A percentile compares a stretch with the other conserved stretches of the same genome.
Conservation (phyloP, 2,329 filamentous ascomycete species). For the Colletotrichum godetiae region DNA sequence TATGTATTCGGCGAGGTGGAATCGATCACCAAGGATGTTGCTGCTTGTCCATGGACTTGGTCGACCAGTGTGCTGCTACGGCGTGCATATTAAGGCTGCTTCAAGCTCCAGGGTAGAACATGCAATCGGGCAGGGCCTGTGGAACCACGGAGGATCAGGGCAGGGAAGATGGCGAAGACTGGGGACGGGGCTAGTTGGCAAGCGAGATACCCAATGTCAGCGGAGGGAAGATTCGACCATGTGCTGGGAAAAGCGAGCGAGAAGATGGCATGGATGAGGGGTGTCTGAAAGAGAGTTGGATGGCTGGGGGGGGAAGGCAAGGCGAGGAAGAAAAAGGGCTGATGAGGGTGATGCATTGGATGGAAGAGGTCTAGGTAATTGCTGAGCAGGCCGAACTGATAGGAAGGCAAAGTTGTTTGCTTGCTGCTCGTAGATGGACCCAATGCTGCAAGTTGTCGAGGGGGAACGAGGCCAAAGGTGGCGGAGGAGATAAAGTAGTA, state of each 20-base stretch:
- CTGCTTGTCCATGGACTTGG: constrained; percentile 27
- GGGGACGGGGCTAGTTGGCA: constrained; percentile 32
- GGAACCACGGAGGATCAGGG: constrained; percentile 33
- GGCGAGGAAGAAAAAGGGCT: not conserved
- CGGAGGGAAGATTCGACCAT: constrained; percentile 18
- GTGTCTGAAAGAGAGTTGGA: not conserved
- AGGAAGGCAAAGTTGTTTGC: not conserved
- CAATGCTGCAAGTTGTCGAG: not conserved
- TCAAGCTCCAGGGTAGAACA: constrained; percentile 33
- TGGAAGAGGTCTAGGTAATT: not conserved
- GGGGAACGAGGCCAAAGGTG: not conserved
- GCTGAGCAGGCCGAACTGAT: not conserved
- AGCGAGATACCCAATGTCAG: constrained; percentile 36
- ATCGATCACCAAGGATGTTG: constrained; percentile 35
- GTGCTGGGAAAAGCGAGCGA: constrained; percentile 26
- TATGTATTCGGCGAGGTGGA: constrained; percentile 31
- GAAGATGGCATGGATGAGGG: constrained; percentile 3
- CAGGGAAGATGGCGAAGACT: constrained; percentile 36
- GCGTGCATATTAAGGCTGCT: constrained; percentile 35
- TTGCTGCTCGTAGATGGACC: not conserved
- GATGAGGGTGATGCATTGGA: not conserved
- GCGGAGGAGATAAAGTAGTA: not conserved
- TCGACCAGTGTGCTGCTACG: constrained; percentile 29
- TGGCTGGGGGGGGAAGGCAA: not conserved
- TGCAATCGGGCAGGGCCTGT: constrained; percentile 30